Evolutionary conservation across 306 rosid species (phyloP).

Genomic region (Vigna reflexopilosa): DNA sequence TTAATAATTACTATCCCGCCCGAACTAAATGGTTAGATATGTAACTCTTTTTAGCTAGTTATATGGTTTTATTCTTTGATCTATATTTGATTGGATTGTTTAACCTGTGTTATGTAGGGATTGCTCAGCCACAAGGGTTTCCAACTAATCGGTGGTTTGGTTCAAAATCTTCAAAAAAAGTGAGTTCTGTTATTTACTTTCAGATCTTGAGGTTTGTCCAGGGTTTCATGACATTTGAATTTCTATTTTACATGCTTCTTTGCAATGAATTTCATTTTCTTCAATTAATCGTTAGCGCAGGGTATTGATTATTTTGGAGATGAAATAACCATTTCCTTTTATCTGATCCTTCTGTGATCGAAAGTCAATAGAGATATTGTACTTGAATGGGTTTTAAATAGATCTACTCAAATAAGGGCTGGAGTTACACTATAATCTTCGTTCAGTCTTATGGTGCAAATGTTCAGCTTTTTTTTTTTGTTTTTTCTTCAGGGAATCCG

Average conservation of each 20-base stretch:
- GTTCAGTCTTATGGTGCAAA: background rate
- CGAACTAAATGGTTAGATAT: constrained; percentile 64
- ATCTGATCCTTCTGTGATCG: background rate
- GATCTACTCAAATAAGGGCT: background rate
- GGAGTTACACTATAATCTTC: background rate
- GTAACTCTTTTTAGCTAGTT: background rate
- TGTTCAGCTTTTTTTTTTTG: background rate
- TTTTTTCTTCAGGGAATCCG: background rate
- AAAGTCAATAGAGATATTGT: constrained; percentile 5
- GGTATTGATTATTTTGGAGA: constrained; percentile 17
- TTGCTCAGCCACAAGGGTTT: constrained; percentile 53
- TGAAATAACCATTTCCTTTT: constrained; percentile 5
- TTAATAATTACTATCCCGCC: constrained; percentile 42
- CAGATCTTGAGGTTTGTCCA: background rate
- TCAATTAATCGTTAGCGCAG: background rate
- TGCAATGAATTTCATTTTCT: background rate
- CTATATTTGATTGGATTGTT: constrained; percentile 21
- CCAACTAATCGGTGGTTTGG: constrained; percentile 54
- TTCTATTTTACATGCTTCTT: background rate
- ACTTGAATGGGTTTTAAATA: background rate
- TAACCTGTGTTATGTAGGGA: constrained; percentile 48
- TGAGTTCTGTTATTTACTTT: constrained; percentile 36
- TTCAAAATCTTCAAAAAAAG: constrained; percentile 79
- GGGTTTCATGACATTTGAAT: background rate
- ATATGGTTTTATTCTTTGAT: constrained; percentile 23